phyloP scores from a whole-genome alignment of 495 filamentous ascomycete genomes.

The Annulohypoxylon maeteangense region DNA sequence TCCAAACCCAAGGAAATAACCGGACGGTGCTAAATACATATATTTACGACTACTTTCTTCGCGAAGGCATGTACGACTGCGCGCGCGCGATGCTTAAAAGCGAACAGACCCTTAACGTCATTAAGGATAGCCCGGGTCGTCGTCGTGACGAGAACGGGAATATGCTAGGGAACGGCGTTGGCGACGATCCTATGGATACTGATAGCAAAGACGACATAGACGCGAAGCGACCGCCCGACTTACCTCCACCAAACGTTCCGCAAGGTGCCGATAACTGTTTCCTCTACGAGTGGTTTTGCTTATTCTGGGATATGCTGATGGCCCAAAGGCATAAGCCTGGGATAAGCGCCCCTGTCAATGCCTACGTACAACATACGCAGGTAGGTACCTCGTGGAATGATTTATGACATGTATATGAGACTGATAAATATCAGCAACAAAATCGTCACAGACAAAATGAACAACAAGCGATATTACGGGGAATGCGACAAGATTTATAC shows the following conservation, averaged over 20 bases:
- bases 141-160: conserved; percentile 72
- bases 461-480: conserved; percentile 75
- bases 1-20: conserved; percentile 53
- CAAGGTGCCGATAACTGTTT: conserved; percentile 76
- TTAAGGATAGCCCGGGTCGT: conserved; percentile 67
- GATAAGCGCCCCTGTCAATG: conserved; percentile 63
- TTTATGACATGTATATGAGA: not conserved
- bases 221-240: conserved; percentile 77
- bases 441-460: conserved; percentile 71
- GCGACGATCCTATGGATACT: conserved; percentile 83
- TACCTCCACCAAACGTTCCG: conserved; percentile 78
- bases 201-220: conserved; percentile 81
- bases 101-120: conserved; percentile 65
- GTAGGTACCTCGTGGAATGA: conserved; percentile 58
- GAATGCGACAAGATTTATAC: conserved; percentile 67
- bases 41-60: conserved; percentile 96
- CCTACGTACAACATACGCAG: conserved; percentile 84
- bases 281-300: conserved; percentile 91
- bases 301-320: conserved; percentile 95
- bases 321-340: conserved; percentile 74
- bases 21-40: conserved; percentile 81
- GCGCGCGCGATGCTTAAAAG: conserved; percentile 78
- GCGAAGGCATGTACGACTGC: conserved; percentile 80
- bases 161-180: conserved; percentile 73
- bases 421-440: conserved; percentile 62